These are phyloP conservation scores for Gnomoniopsis smithogilvyi DNA, from an alignment of 2,329 filamentous ascomycete species.

Conservation along the genomic window DNA sequence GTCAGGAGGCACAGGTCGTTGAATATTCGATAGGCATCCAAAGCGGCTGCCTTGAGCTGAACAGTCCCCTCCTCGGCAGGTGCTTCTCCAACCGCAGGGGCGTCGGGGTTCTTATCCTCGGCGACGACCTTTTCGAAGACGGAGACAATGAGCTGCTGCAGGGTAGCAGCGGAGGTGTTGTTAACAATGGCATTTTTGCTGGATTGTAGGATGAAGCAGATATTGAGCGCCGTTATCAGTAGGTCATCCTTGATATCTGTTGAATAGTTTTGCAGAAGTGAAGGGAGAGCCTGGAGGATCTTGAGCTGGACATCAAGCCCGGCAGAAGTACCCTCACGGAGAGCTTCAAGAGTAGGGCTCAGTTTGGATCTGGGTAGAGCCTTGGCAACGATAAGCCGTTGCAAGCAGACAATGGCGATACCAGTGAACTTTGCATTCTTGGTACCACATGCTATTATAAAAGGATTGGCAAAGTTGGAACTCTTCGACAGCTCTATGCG, in stretches of 20 bases:
- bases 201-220: constrained; percentile 86
- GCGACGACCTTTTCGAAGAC: constrained; percentile 87
- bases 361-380: constrained; percentile 77
- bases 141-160: constrained; percentile 88
- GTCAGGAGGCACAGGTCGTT: constrained; percentile 87
- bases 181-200: constrained; percentile 93
- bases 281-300: constrained; percentile 87
- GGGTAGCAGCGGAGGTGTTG: constrained; percentile 91
- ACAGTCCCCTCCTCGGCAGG: constrained; percentile 63
- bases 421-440: constrained; percentile 87
- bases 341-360: constrained; percentile 81
- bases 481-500: constrained; percentile 74
- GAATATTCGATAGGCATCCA: constrained; percentile 85
- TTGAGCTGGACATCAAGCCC: constrained; percentile 90
- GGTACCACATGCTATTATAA: constrained; percentile 87
- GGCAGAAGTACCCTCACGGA: constrained; percentile 80
- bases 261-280: constrained; percentile 86
- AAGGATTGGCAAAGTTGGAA: constrained; percentile 84
- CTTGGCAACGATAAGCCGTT: constrained; percentile 79
- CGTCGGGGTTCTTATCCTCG: constrained; percentile 69
- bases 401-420: constrained; percentile 84
- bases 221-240: constrained; percentile 77
- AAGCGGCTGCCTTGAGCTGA: constrained; percentile 68
- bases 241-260: constrained; percentile 76
- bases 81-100: constrained; percentile 63